A percentile compares a stretch with the other conserved stretches of the same genome.
Conservation (phyloP, 2,329 filamentous ascomycete species). For the Aspergillus thermomutatus region DNA sequence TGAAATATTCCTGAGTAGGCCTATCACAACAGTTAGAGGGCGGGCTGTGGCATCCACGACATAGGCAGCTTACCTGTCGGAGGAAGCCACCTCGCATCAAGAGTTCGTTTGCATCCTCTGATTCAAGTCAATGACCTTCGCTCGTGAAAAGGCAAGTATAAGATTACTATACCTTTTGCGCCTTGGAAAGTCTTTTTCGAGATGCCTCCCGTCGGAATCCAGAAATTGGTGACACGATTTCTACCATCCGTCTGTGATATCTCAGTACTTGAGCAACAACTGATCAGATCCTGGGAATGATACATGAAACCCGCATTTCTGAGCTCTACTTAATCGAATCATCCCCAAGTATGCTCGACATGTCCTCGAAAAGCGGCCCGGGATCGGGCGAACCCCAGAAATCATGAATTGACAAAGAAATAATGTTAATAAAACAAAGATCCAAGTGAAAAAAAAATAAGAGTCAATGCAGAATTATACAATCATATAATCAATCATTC, state of each 20-base stretch:
- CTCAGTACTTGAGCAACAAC: constrained; percentile 8
- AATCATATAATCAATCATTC: background rate
- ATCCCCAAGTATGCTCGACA: constrained; percentile 24
- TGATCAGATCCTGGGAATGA: constrained; percentile 3
- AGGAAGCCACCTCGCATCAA: constrained; percentile 70
- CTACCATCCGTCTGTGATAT: constrained; percentile 51
- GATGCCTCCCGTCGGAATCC: constrained; percentile 73
- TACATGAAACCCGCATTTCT: constrained; percentile 37
- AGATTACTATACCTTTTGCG: constrained; percentile 34
- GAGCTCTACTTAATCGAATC: constrained; percentile 14
- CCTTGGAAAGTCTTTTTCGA: constrained; percentile 51
- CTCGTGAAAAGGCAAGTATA: background rate
- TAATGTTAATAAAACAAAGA: background rate
- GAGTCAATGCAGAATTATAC: background rate
- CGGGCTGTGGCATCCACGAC: background rate
- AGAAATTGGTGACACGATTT: constrained; percentile 68
- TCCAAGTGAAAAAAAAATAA: background rate
- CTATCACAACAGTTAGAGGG: constrained; percentile 37
- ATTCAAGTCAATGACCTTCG: constrained; percentile 42
- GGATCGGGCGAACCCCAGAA: constrained; percentile 20
- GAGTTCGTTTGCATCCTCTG: constrained; percentile 62
- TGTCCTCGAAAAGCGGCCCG: constrained; percentile 23
- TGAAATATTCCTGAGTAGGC: constrained; percentile 91
- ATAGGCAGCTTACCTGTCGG: constrained; percentile 56
- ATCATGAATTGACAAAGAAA: constrained; percentile 22